Conservation (phyloP, 164 flowering plant species). For the Chloranthus sessilifolius region DNA sequence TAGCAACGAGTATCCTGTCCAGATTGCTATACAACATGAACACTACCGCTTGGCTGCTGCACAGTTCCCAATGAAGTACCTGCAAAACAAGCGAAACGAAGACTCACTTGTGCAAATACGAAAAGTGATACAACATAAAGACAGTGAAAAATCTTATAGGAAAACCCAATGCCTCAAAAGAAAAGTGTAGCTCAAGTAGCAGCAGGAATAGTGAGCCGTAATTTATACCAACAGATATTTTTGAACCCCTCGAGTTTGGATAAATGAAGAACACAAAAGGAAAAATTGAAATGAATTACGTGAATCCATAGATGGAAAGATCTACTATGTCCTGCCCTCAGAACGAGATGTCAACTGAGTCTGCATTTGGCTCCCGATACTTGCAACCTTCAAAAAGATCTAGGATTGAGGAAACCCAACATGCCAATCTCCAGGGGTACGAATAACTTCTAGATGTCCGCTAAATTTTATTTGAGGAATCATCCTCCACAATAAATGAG, state of each 20-base stretch:
- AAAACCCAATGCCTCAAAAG: neutral
- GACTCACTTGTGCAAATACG: neutral
- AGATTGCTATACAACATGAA: conserved; percentile 35
- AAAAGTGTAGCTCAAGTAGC: neutral
- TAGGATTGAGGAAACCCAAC: too few species aligned
- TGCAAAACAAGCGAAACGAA: conserved; percentile 22
- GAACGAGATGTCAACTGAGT: too few species aligned
- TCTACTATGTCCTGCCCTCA: too few species aligned
- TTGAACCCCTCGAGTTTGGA: neutral
- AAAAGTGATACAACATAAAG: neutral
- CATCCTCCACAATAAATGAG: too few species aligned
- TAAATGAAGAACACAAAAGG: too few species aligned
- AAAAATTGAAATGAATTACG: too few species aligned
- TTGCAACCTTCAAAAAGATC: too few species aligned
- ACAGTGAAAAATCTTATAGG: neutral
- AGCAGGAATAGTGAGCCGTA: neutral
- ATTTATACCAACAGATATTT: neutral
- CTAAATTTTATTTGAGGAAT: too few species aligned
- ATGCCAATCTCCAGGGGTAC: too few species aligned
- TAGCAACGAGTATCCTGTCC: neutral
- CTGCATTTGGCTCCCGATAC: too few species aligned
- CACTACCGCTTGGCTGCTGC: conserved; percentile 53
- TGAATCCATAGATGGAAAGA: too few species aligned
- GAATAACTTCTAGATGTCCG: too few species aligned
- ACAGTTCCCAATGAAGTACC: conserved; percentile 39